Evolutionary conservation across 352 stramenopile species (phyloP).

Genomic region (Globisporangium echinulatum): DNA sequence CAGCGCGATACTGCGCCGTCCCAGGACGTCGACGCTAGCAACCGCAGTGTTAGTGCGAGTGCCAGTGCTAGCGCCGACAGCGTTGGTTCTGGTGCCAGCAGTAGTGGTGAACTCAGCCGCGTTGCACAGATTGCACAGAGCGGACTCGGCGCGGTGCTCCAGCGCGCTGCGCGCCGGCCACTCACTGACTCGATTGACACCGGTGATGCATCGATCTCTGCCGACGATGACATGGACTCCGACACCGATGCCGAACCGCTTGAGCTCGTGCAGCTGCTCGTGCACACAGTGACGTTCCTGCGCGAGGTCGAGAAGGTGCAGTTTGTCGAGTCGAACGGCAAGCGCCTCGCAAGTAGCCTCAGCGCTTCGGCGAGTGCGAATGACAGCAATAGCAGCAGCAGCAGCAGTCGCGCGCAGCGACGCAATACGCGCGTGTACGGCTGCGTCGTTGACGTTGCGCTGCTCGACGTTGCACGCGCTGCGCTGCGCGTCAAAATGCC

Average conservation of each 20-base stretch:
- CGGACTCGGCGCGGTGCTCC: constrained; percentile 37
- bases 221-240: background rate
- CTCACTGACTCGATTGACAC: background rate
- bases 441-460: constrained; percentile 53
- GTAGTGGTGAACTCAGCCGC: constrained; percentile 1
- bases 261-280: constrained; percentile 54
- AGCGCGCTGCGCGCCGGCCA: background rate
- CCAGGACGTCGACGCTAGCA: background rate
- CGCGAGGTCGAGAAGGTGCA: constrained; percentile 65
- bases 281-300: constrained; percentile 79
- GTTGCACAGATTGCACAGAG: constrained; percentile 26
- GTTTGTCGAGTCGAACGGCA: constrained; percentile 66
- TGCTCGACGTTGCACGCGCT: constrained; percentile 57
- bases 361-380: constrained; percentile 5
- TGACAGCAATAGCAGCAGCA: background rate
- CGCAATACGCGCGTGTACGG: constrained; percentile 38
- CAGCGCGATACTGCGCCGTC: background rate
- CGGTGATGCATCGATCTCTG: background rate
- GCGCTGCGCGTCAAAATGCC: constrained; percentile 77
- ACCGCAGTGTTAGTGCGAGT: background rate
- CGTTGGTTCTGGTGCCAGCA: too few species aligned
- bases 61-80: too few species aligned
- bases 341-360: constrained; percentile 6
- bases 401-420: background rate
- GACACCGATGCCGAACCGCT: constrained; percentile 15